Base-by-base conservation (phyloP, 129 eudicot genomes). In the Daucus carota region DNA sequence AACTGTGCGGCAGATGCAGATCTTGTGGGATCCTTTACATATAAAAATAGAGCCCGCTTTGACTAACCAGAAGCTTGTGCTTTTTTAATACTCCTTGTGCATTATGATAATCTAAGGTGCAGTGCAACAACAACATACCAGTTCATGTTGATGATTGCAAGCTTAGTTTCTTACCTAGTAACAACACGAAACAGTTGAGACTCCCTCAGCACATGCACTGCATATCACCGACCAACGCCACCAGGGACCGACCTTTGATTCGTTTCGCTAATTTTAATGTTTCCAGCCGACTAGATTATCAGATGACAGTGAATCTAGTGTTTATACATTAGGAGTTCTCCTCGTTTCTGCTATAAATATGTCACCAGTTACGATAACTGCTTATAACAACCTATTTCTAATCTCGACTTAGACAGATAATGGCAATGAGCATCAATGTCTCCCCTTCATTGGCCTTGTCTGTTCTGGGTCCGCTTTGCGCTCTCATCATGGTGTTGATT, bases 401-500 rank as follows among this genome's bases (percentile, higher is more conserved):
- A 70, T 75, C 77, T 38, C 79, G 47, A 31, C 73, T 42, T 42
- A 2, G 45, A n/a, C 78, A 45, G 45, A 43, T 80, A 80, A 84
- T 86, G 88, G 81, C 74, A 43, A 36, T 77, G 65, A 57, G 31
- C 65, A 57, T 57, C 15, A n/a, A 57, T 3, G 65, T 57, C 24
- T 57, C 15, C 7, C 65, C 65, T 48, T 71, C 83, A 14, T 45
- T 65, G 32, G 69, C 63, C 70, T 73, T 80, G 22, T 72, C 81
- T 45, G 57, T 80, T 32, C 20, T 80, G 3, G 65, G 75, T 43
- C 73, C 83, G 20, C 24, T 84, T 8, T 29, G 70, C 40, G 68
- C 76, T 24, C 44, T 80, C 54, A 31, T 90, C 75, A n/a, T 87
- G 70, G 70, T 87, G 47, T 17, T 89, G 48, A 31, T 75, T 20